phyloP scores from a whole-genome alignment of 2,329 filamentous ascomycete species.

The Capronia americana region DNA sequence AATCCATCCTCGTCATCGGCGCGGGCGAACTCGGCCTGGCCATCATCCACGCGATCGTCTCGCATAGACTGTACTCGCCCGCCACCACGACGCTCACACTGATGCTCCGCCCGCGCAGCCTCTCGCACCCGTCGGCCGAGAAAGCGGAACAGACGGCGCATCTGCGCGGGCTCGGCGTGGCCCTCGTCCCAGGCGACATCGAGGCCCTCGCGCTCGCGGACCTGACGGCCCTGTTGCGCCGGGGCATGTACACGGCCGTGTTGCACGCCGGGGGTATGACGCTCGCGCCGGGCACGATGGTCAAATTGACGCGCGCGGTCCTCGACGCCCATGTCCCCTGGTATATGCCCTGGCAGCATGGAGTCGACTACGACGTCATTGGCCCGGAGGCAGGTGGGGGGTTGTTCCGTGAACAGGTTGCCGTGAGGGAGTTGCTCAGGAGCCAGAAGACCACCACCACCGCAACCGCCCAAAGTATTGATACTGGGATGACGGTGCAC shows the following conservation, averaged over 20 bases:
- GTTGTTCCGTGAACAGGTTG: constrained; percentile 71
- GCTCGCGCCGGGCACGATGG: constrained; percentile 61
- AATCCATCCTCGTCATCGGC: constrained; percentile 64
- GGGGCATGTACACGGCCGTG: constrained; percentile 47
- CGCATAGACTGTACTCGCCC: constrained; percentile 51
- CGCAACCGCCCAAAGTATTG: too few species aligned
- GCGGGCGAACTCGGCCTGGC: constrained; percentile 70
- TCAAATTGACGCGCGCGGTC: constrained; percentile 63
- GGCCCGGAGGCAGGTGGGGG: constrained; percentile 62
- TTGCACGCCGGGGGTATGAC: constrained; percentile 69
- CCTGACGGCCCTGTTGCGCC: constrained; percentile 53
- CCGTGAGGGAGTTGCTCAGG: constrained; percentile 61
- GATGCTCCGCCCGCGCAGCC: constrained; percentile 59
- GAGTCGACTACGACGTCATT: constrained; percentile 72
- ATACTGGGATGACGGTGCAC: too few species aligned
- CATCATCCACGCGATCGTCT: constrained; percentile 59
- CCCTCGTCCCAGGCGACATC: constrained; percentile 56
- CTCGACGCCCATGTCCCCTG: constrained; percentile 57
- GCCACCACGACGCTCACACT: constrained; percentile 54
- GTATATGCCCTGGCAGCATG: constrained; percentile 76
- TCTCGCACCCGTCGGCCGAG: constrained; percentile 48
- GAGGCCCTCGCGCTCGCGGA: constrained; percentile 41
- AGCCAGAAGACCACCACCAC: too few species aligned
- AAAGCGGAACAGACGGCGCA: constrained; percentile 44
- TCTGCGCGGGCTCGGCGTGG: constrained; percentile 49